Conservation (phyloP, 164 flowering plant species). For the Dillenia suffruticosa region DNA sequence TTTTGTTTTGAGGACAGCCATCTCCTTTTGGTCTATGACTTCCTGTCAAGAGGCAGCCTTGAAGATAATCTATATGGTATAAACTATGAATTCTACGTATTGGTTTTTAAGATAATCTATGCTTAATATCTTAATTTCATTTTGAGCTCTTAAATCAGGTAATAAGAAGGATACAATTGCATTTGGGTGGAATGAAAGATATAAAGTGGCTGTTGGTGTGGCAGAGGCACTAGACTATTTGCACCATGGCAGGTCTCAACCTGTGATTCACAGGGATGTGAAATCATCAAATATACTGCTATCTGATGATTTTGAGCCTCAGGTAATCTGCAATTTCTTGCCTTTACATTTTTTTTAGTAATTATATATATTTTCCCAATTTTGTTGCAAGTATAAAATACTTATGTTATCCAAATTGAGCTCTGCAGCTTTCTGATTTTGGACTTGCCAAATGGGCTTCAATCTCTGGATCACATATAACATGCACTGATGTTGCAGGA, state of each 20-base stretch:
- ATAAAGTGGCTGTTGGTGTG: constrained; percentile 81
- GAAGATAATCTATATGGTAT: constrained; percentile 73
- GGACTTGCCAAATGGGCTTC: constrained; percentile 92
- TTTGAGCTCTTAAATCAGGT: constrained; percentile 25
- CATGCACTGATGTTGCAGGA: constrained; percentile 87
- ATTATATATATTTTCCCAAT: background rate
- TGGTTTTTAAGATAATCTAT: no score
- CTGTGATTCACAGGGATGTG: constrained; percentile 94
- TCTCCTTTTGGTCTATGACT: constrained; percentile 79
- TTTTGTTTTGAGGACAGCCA: constrained; percentile 72
- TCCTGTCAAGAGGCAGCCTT: constrained; percentile 78
- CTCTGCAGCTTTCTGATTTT: constrained; percentile 84
- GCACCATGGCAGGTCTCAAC: constrained; percentile 43
- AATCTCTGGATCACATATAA: constrained; percentile 49
- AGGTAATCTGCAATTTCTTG: constrained; percentile 27
- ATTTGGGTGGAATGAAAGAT: constrained; percentile 82
- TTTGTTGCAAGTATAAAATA: background rate
- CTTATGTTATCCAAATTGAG: constrained; percentile 10
- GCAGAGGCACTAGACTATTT: constrained; percentile 92
- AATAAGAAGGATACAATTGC: constrained; percentile 27
- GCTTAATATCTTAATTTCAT: no score
- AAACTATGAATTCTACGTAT: no score
- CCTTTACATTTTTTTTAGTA: background rate
- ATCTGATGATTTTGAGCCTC: constrained; percentile 87
- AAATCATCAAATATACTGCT: constrained; percentile 93